Evolutionary conservation across 352 stramenopile genomes (phyloP).

Genomic region (Bremia lactucae): DNA sequence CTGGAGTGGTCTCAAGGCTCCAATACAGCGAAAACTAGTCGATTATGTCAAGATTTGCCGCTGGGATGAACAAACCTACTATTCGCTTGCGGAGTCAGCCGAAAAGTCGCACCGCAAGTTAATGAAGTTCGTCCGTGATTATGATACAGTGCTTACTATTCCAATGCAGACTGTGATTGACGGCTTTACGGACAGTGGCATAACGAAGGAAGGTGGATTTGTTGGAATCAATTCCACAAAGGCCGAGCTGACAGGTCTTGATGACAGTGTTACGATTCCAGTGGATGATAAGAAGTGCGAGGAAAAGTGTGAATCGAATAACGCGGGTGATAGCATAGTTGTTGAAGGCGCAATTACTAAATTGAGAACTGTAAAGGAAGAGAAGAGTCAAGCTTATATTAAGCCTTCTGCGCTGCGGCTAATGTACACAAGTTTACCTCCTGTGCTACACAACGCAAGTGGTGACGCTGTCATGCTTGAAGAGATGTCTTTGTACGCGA

Average conservation of each 20-base stretch:
- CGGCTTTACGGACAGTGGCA: conserved; percentile 70
- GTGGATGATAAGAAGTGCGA: conserved; percentile 18
- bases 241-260: conserved; percentile 37
- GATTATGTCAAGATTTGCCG: conserved; percentile 97
- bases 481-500: conserved; percentile 23
- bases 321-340: conserved; percentile 1
- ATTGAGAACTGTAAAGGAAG: background rate
- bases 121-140: conserved; percentile 94
- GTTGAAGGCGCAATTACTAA: conserved; percentile 7
- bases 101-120: conserved; percentile 97
- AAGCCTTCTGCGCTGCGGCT: conserved; percentile 17
- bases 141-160: conserved; percentile 73
- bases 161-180: conserved; percentile 85
- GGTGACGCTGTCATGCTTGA: conserved; percentile 5
- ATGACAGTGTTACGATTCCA: conserved; percentile 38
- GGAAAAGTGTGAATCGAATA: conserved; percentile 11
- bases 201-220: conserved; percentile 74
- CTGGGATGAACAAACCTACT: conserved; percentile 99
- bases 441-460: background rate
- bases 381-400: conserved; percentile 7
- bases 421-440: conserved; percentile 7
- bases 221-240: conserved; percentile 63
- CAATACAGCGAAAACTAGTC: conserved; percentile 95
- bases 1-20: conserved; percentile 80
- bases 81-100: conserved; percentile 94